A percentile compares a stretch with the other conserved stretches of the same genome.
These are phyloP conservation scores for Suillus luteus DNA, from an alignment of 768 basidiomycete genomes.

Conservation along the genomic window DNA sequence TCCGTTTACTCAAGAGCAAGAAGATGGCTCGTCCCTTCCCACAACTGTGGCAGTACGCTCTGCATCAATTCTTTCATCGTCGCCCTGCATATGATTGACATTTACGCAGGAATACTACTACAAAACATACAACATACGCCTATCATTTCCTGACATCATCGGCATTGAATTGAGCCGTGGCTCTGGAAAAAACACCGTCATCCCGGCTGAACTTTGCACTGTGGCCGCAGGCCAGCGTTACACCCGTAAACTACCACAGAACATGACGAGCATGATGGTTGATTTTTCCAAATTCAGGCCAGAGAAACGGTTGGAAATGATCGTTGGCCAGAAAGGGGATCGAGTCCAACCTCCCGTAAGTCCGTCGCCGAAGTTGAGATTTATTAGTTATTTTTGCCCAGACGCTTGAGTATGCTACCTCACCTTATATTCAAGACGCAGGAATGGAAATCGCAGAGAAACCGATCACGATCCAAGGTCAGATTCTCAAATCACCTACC, in stretches of 20 bases:
- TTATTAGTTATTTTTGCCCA: constrained; percentile 16
- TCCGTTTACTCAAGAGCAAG: constrained; percentile 36
- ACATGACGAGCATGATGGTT: constrained; percentile 42
- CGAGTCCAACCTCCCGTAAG: constrained; percentile 24
- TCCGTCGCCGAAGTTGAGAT: background rate
- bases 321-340: constrained; percentile 34
- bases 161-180: constrained; percentile 40
- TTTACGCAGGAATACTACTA: constrained; percentile 44
- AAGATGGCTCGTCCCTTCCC: constrained; percentile 5
- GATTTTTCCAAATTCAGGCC: constrained; percentile 53
- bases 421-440: constrained; percentile 45
- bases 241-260: constrained; percentile 44
- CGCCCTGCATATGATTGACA: background rate
- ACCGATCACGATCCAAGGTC: constrained; percentile 38
- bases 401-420: constrained; percentile 40
- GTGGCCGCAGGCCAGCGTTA: constrained; percentile 53
- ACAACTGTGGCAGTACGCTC: constrained; percentile 34
- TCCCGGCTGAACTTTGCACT: constrained; percentile 52
- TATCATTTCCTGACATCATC: constrained; percentile 40
- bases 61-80: background rate
- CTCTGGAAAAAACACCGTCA: constrained; percentile 30
- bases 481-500: constrained; percentile 36
- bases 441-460: constrained; percentile 37
- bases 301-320: constrained; percentile 40
- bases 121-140: constrained; percentile 35